Evolutionary conservation across 2,329 filamentous ascomycete species (phyloP), one percentile per base, ranked within the genome.

Genomic region (Metarhizium anisopliae): DNA sequence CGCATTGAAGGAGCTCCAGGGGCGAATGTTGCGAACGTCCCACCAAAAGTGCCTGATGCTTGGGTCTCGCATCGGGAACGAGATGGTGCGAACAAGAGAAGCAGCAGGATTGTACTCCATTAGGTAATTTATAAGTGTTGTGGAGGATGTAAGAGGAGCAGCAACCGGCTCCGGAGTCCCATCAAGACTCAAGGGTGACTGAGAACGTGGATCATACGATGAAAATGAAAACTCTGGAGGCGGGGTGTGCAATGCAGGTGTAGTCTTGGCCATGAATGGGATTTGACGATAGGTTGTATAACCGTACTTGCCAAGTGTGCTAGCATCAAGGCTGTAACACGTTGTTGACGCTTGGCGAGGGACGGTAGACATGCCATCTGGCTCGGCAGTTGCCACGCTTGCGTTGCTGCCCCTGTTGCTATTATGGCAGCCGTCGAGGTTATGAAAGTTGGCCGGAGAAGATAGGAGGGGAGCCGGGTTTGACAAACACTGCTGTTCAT

Each of bases 11-110:
- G 83, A 81, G 53, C 81, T 81, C 93, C 93, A 96, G 59, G 84
- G 81, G 59, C 89, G 84, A 61, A 96, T 78, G 68, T 95, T 93
- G 62, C 93, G 88, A 57, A 95, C 81, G 66, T 97, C 93, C 89
- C 90, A 96, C 93, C 93, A 97, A 71, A 93, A 96, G 74, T 95
- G 85, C 69, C 86, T 90, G 64, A 81, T 86, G 71, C 79, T 81
- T 65, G 79, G 85, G 68, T 84, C 88, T 60, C 77, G 82, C 65
- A 78, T 76, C 60, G 73, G 84, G 67, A 87, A 85, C 58, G 87
- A 89, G 62, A 93, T 82, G 62, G 86, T 88, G 66, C 87, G 87
- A 42, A 95, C 90, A 38, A 96, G 77, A 45, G 87, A 86, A 18
- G 92, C 87, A 25, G 90, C 86, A 20, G 92, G 91, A 67, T 95